These are phyloP conservation scores for Colletotrichum sp. DNA, from an alignment of 2,329 filamentous ascomycete genomes.

Conservation along the genomic window DNA sequence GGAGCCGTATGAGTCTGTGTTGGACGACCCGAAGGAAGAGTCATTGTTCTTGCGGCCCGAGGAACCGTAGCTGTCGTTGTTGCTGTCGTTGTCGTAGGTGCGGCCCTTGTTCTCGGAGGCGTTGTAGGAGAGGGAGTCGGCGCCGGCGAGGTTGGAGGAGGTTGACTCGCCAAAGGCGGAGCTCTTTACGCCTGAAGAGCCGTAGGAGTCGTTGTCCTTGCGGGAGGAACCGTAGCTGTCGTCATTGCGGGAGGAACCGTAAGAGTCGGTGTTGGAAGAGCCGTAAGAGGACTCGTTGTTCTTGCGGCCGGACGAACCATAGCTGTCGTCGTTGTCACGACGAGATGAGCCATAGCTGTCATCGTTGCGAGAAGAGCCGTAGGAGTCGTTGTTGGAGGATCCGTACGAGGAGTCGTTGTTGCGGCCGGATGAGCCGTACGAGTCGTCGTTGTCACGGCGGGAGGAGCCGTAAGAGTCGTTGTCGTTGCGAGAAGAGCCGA, in stretches of 20 bases:
- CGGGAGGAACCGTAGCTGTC: constrained; percentile 24
- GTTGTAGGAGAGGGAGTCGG: constrained; percentile 24
- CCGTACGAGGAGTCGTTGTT: constrained; percentile 23
- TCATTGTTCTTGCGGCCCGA: constrained; percentile 20
- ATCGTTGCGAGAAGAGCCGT: constrained; percentile 21
- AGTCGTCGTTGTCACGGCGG: constrained; percentile 16
- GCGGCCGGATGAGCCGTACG: constrained; percentile 13
- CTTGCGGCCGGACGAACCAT: neutral
- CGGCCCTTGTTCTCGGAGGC: constrained; percentile 23
- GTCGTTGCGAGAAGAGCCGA: constrained; percentile 19
- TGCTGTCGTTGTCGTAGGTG: constrained; percentile 18
- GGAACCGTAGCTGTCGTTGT: constrained; percentile 18
- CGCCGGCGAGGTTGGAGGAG: constrained; percentile 21
- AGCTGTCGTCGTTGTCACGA: constrained; percentile 22
- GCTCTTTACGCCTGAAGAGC: constrained; percentile 21
- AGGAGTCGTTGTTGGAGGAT: constrained; percentile 22
- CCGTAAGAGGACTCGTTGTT: constrained; percentile 20
- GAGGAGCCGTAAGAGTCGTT: constrained; percentile 13
- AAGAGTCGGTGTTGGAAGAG: constrained; percentile 22
- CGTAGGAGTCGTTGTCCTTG: constrained; percentile 15
- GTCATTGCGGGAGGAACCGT: constrained; percentile 17
- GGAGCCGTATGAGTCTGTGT: constrained; percentile 9
- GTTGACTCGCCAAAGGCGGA: neutral
- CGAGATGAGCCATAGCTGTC: constrained; percentile 14
- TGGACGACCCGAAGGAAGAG: constrained; percentile 13